These are phyloP conservation scores for Alternaria sp. DNA, from an alignment of 2,329 filamentous ascomycete genomes.

Conservation along the genomic window DNA sequence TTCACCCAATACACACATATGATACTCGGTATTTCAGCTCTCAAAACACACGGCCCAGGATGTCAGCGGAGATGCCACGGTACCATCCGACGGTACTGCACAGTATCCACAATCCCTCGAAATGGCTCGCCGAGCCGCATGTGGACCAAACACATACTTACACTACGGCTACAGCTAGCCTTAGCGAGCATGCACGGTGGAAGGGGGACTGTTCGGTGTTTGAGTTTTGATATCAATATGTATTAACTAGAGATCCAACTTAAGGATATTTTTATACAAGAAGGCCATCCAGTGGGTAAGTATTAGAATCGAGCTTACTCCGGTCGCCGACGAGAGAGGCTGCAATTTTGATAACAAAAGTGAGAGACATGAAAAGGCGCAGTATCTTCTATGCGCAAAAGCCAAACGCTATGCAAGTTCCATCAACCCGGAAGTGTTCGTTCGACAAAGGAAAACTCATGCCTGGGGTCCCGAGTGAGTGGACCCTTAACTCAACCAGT, in stretches of 20 bases:
- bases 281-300: slow-evolving; percentile 4
- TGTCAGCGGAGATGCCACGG: neutral
- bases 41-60: neutral
- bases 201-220: neutral
- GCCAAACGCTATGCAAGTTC: slow-evolving; percentile 27
- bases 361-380: slow-evolving; percentile 1
- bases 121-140: neutral
- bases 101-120: neutral
- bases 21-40: neutral
- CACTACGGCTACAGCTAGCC: neutral
- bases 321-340: slow-evolving; percentile 12
- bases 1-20: neutral
- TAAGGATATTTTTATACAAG: neutral
- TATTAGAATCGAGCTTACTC: slow-evolving; percentile 5
- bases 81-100: slow-evolving; percentile 1
- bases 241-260: slow-evolving; percentile 6
- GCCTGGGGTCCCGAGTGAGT: neutral
- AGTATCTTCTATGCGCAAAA: slow-evolving; percentile 4
- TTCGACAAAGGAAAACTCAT: slow-evolving; percentile 11
- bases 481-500: slow-evolving; percentile 50
- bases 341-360: neutral
- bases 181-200: neutral
- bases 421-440: slow-evolving; percentile 12
- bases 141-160: neutral
- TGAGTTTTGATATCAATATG: neutral